Evolutionary conservation across 1,284 basidiomycete genomes (phyloP), one percentile per base, ranked within the genome.

Genomic region (Apiotrichum gracile): DNA sequence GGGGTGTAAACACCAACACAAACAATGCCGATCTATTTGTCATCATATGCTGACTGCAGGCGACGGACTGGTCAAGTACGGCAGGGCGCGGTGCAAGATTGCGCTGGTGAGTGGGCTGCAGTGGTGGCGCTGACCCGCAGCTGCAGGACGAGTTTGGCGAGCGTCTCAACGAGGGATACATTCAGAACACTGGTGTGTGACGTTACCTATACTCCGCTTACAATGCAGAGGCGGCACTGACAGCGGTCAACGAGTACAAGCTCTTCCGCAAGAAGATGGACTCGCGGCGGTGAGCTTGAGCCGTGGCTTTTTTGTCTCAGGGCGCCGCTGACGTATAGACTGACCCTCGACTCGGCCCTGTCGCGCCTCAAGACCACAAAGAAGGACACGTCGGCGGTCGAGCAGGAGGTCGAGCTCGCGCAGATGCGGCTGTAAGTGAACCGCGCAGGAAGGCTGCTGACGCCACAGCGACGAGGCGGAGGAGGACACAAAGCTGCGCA

Each of bases 81-180:
- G 90, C 19, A 82, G 84, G 55, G 87, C 87, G 2, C 85, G 89
- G 62, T 89, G 87, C 74, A 85, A 85, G 67, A 77, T 89, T 33
- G 88, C 89, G 3, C 82, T 82, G 14, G 77, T 89, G 50, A 44
- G 67, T 58, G 14, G 3, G 6, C 2, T 22, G 6, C 19, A 31
- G 4, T 38, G 16, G 27, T 16, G 4, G 3, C 35, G 6, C 46
- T 47, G 25, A 47, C 35, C 13, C 6, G 9, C 54, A 70, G 61
- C 63, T 61, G 17, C 88, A 91, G 70, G 88, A 91, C 64, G 82
- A 84, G 2, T 89, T 83, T 66, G 83, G 85, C 0, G 72, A 85
- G 53, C 81, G 82, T 2, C 80, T 91, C 47, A 79, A 80, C 31
- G 86, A 87, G 5, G 43, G 43, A 33, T 91, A 86, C 67, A 69